A percentile compares a stretch with the other conserved stretches of the same genome.
phyloP scores from a whole-genome alignment of 2,329 filamentous ascomycete species.

The Drechmeria coniospora region DNA sequence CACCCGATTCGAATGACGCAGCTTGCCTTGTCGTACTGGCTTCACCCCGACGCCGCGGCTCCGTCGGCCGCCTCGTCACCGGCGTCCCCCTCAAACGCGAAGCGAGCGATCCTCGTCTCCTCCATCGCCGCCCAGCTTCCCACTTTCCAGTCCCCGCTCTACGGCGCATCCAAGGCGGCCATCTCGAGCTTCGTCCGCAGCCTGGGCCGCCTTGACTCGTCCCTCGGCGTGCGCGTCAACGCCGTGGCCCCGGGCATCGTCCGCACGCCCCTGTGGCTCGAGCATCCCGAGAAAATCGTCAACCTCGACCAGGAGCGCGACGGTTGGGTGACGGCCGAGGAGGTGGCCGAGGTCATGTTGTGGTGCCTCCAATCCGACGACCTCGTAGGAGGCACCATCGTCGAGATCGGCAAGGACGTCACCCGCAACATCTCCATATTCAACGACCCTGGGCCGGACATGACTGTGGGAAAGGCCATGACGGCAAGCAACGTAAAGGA shows the following conservation, averaged over 20 bases:
- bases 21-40: slow-evolving; percentile 22
- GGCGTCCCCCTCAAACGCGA: slow-evolving; percentile 13
- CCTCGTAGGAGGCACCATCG: slow-evolving; percentile 22
- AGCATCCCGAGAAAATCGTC: slow-evolving; percentile 26
- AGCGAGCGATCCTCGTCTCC: slow-evolving; percentile 21
- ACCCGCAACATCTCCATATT: slow-evolving; percentile 17
- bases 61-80: slow-evolving; percentile 1
- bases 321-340: slow-evolving; percentile 24
- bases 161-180: slow-evolving; percentile 23
- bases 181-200: slow-evolving; percentile 25
- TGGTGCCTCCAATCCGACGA: slow-evolving; percentile 17
- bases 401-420: slow-evolving; percentile 21
- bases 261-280: slow-evolving; percentile 28
- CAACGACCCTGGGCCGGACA: slow-evolving; percentile 24
- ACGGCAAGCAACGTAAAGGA: slow-evolving; percentile 12
- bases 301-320: slow-evolving; percentile 18
- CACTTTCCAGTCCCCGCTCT: slow-evolving; percentile 19
- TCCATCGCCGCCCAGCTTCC: slow-evolving; percentile 21
- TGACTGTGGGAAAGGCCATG: slow-evolving; percentile 11
- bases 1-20: slow-evolving; percentile 26
- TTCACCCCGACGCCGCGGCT: slow-evolving; percentile 10
- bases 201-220: slow-evolving; percentile 19
- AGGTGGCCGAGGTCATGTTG: slow-evolving; percentile 29
- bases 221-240: slow-evolving; percentile 21
- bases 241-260: slow-evolving; percentile 29